Percentiles rank a stretch among this genome's conserved stretches.
These are phyloP conservation scores for Leucaena leucocephala DNA, from an alignment of 306 rosid species.

Conservation along the genomic window DNA sequence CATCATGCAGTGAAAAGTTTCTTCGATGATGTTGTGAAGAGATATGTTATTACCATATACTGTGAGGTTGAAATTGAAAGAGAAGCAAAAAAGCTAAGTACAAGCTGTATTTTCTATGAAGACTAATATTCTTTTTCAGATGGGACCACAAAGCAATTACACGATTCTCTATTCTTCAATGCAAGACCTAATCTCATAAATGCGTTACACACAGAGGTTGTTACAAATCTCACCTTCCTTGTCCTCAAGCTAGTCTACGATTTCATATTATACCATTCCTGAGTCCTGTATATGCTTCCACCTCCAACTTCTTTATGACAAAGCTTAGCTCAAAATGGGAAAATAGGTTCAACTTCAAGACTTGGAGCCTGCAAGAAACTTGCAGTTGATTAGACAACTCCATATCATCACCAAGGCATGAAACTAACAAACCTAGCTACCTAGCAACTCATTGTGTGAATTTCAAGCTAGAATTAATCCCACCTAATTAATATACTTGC, in stretches of 20 bases:
- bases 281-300: background rate
- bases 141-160: constrained; percentile 57
- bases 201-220: constrained; percentile 49
- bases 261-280: no score
- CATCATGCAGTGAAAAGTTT: constrained; percentile 6
- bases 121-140: constrained; percentile 47
- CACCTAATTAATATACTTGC: constrained; percentile 28
- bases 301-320: constrained; percentile 37
- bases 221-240: constrained; percentile 46
- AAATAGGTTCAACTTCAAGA: constrained; percentile 34
- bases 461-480: constrained; percentile 28
- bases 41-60: constrained; percentile 33
- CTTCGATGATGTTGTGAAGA: background rate
- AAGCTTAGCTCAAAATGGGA: constrained; percentile 41
- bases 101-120: constrained; percentile 38
- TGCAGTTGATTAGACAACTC: constrained; percentile 18
- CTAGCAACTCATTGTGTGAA: constrained; percentile 4
- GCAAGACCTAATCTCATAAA: constrained; percentile 65
- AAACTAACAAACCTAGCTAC: background rate
- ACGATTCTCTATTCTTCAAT: constrained; percentile 56
- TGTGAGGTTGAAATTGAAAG: constrained; percentile 31
- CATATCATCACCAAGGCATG: background rate
- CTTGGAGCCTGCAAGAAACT: background rate
- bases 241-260: constrained; percentile 42
- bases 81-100: constrained; percentile 31